Base-by-base conservation (phyloP, 805 yeast species). In the Kazachstania viticola region DNA sequence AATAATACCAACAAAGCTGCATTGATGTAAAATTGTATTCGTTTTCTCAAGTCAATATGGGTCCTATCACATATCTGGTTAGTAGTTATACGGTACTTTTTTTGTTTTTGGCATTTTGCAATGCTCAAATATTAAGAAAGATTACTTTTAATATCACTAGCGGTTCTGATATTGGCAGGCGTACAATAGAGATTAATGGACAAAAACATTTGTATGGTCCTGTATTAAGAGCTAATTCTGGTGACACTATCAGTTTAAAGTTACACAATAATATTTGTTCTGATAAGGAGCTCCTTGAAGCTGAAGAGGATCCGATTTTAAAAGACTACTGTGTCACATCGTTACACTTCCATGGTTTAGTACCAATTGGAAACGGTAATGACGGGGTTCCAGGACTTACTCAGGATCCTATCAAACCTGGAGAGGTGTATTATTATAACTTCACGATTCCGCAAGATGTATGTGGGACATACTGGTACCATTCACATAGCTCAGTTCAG, bases 391-490 rank as follows among this genome's bases (percentile, higher is more conserved):
- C 57, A 4, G 40, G 40, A 4, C 32, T 79, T 14, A 74, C 82
- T 11, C 87, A 79, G 50, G 73, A 80, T 51, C 82, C 85, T 25
- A 76, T 79, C 39, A 65, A 73, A 25, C 73, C 78, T 9, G 77
- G 75, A 17, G 72, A 71, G 41, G 65, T 75, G 2, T 67, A 65
- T 49, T 55, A 73, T 42, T 67, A 72, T 39, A 48, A 52, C 23
- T 67, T 71, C 38, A 61, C 61, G 11, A 42, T 60, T 3, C 73
- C 73, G 29, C 32, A 34, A 21, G 51, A 49, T 32, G 64, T 62
- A 21, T 57, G 63, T 30, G 78, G 78, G 0, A 65, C 75, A 0
- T 65, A 51, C 34, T 72, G 78, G 77, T 72, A 69, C 45, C 78
- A 72, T 42, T 62, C 75, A 2, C 77, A 72, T 36, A 60, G 58